These are phyloP conservation scores for Coemansia nantahalensis DNA, from an alignment of 192 early-diverging fungal species.

Conservation along the genomic window DNA sequence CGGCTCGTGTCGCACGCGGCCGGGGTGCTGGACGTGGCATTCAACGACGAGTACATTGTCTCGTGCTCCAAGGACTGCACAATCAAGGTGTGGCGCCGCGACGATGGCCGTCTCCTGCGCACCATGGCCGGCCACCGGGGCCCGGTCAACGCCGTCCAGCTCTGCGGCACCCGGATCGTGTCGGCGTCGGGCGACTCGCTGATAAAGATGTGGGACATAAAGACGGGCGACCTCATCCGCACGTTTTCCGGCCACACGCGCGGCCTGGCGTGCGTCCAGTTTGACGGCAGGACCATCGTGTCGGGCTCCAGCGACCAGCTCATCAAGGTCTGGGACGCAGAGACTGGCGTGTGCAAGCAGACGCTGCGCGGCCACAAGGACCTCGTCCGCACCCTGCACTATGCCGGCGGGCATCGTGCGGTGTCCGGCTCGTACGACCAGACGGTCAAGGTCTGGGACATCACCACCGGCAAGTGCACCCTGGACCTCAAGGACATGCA, in stretches of 20 bases:
- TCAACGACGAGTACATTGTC: slow-evolving; percentile 69
- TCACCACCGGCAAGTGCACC: slow-evolving; percentile 71
- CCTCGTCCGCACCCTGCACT: slow-evolving; percentile 83
- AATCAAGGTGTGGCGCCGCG: slow-evolving; percentile 83
- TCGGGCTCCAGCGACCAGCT: slow-evolving; percentile 80
- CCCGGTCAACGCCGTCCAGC: slow-evolving; percentile 93
- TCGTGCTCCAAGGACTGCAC: slow-evolving; percentile 93
- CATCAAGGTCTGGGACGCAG: slow-evolving; percentile 79
- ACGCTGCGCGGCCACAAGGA: slow-evolving; percentile 68
- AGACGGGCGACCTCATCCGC: slow-evolving; percentile 66
- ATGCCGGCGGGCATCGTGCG: slow-evolving; percentile 69
- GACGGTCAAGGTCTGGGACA: slow-evolving; percentile 93
- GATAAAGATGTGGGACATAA: slow-evolving; percentile 77
- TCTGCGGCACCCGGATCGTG: slow-evolving; percentile 65
- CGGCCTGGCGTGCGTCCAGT: slow-evolving; percentile 82
- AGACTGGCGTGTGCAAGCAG: slow-evolving; percentile 60
- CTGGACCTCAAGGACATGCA: slow-evolving; percentile 73
- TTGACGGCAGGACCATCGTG: slow-evolving; percentile 72
- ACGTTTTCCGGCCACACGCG: slow-evolving; percentile 79
- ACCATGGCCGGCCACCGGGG: slow-evolving; percentile 80
- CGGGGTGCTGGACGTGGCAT: slow-evolving; percentile 85
- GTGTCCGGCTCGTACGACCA: slow-evolving; percentile 94
- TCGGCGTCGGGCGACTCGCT: slow-evolving; percentile 82
- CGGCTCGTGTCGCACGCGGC: slow-evolving; percentile 71
- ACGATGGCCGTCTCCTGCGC: slow-evolving; percentile 57